Conservation (phyloP, 2,329 filamentous ascomycete genomes). For the Aureobasidium lini region DNA sequence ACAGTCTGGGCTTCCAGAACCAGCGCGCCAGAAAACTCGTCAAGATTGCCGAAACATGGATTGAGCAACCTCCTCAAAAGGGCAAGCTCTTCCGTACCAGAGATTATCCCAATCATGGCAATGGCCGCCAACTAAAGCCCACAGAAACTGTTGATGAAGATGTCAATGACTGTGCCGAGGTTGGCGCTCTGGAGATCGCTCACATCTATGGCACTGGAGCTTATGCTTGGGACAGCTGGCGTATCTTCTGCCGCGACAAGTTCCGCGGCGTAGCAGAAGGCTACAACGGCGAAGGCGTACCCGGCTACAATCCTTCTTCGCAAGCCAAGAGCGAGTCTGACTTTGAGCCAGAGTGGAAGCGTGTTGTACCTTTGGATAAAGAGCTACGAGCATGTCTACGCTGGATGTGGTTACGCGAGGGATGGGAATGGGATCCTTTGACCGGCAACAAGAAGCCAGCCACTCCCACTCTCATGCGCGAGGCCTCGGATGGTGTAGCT, state of each 20-base stretch:
- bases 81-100: slow-evolving; percentile 51
- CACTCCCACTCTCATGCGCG: slow-evolving; percentile 45
- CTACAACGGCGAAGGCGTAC: slow-evolving; percentile 54
- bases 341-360: slow-evolving; percentile 86
- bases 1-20: slow-evolving; percentile 62
- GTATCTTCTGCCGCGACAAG: slow-evolving; percentile 83
- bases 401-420: slow-evolving; percentile 89
- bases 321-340: slow-evolving; percentile 18
- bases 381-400: slow-evolving; percentile 78
- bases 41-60: slow-evolving; percentile 62
- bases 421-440: slow-evolving; percentile 69
- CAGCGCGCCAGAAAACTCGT: slow-evolving; percentile 62
- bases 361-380: slow-evolving; percentile 75
- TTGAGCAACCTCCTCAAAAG: slow-evolving; percentile 53
- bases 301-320: slow-evolving; percentile 23
- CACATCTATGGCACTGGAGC: slow-evolving; percentile 69
- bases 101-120: slow-evolving; percentile 46
- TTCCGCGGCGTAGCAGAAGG: slow-evolving; percentile 58
- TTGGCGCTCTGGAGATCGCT: slow-evolving; percentile 70
- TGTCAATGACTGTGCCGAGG: slow-evolving; percentile 30
- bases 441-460: slow-evolving; percentile 58
- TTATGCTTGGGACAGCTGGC: slow-evolving; percentile 84
- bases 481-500: slow-evolving; percentile 52
- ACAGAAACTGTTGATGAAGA: slow-evolving; percentile 43
- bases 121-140: slow-evolving; percentile 42